Conservation (phyloP, 768 basidiomycete genomes). For the Punctularia strigosozonata region DNA sequence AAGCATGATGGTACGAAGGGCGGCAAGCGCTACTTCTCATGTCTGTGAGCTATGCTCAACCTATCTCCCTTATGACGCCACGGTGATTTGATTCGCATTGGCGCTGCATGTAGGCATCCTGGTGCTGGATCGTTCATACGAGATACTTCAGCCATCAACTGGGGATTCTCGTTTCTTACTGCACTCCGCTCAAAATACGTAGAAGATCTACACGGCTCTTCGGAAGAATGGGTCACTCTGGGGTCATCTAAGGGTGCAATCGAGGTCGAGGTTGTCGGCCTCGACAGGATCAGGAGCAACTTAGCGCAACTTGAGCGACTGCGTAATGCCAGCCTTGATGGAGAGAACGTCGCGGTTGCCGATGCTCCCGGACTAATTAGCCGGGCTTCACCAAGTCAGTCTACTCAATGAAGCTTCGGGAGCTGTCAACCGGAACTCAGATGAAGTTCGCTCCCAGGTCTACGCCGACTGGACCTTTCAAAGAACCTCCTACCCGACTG, state of each 20-base stretch:
- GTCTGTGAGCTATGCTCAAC: slow-evolving; percentile 38
- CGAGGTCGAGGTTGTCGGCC: slow-evolving; percentile 73
- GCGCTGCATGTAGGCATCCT: too few species aligned
- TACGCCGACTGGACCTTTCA: slow-evolving; percentile 67
- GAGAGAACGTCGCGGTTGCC: slow-evolving; percentile 45
- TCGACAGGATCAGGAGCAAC: slow-evolving; percentile 68
- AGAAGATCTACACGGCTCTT: slow-evolving; percentile 41
- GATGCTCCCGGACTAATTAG: slow-evolving; percentile 37
- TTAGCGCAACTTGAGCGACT: slow-evolving; percentile 56
- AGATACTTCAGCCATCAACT: slow-evolving; percentile 41
- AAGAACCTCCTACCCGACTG: slow-evolving; percentile 61
- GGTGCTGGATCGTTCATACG: slow-evolving; percentile 76
- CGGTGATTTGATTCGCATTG: too few species aligned
- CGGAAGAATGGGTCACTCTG: slow-evolving; percentile 52
- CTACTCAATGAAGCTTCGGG: slow-evolving; percentile 1
- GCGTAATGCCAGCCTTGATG: slow-evolving; percentile 73
- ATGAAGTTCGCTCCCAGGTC: slow-evolving; percentile 2
- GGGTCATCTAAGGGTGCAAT: slow-evolving; percentile 80
- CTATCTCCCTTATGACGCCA: slow-evolving; percentile 2
- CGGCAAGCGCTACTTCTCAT: slow-evolving; percentile 66
- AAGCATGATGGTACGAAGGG: slow-evolving; percentile 82
- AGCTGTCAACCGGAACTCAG: background rate
- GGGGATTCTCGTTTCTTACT: slow-evolving; percentile 60
- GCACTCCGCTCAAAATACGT: slow-evolving; percentile 75
- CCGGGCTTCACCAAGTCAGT: slow-evolving; percentile 59